Percentiles rank a stretch among this genome's conserved stretches.
Conservation (phyloP, 2,329 filamentous ascomycete species). For the Fusarium nygamai region DNA sequence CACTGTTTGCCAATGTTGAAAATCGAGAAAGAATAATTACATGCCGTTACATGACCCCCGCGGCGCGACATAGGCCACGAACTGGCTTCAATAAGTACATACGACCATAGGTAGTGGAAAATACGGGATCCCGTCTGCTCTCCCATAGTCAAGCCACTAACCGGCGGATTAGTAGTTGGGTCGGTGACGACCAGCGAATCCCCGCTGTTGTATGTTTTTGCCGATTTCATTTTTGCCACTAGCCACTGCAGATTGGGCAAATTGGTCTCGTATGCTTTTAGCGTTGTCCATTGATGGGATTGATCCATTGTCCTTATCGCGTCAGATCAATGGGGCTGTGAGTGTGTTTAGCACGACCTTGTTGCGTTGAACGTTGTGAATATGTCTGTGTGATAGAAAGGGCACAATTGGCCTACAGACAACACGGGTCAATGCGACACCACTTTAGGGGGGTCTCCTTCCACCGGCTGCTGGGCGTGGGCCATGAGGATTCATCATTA, state of each 20-base stretch:
- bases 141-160: neutral
- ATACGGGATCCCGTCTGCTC: neutral
- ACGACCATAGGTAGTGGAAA: neutral
- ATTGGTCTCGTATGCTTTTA: neutral
- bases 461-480: neutral
- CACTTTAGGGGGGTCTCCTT: neutral
- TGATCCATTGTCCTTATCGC: neutral
- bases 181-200: neutral
- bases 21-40: too few relatives aligned
- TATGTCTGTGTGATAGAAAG: neutral
- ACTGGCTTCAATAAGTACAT: fast-evolving
- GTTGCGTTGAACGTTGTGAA: neutral
- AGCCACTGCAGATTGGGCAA: neutral
- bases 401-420: fast-evolving
- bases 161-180: neutral
- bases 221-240: neutral
- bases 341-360: fast-evolving
- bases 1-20: too few relatives aligned
- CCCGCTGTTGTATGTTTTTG: neutral
- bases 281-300: fast-evolving
- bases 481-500: too few relatives aligned
- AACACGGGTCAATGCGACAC: neutral
- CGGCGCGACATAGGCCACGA: fast-evolving
- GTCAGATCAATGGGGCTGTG: neutral
- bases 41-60: too few relatives aligned